Conservation (phyloP, 2,329 filamentous ascomycete genomes). For the Apiospora phragmitis region DNA sequence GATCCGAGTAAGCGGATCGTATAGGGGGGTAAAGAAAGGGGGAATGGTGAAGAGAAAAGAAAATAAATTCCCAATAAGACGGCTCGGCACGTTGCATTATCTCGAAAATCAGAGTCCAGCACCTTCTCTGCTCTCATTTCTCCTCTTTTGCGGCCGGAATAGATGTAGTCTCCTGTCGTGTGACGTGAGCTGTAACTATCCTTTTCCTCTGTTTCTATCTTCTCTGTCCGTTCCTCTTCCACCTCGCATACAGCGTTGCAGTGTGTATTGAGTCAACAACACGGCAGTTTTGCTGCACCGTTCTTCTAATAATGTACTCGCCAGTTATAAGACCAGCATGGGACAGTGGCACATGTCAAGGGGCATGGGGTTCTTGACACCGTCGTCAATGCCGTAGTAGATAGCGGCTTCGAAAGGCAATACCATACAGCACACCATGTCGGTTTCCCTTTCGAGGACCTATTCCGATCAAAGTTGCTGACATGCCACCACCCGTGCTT, state of each 20-base stretch:
- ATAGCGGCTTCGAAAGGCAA: background rate
- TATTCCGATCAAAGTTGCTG: background rate
- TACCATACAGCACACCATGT: background rate
- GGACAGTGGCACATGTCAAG: background rate
- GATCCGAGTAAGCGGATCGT: background rate
- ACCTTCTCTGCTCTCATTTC: too few species aligned
- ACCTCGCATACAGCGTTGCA: background rate
- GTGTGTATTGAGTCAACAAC: background rate
- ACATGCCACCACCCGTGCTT: background rate
- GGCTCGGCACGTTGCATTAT: slow-evolving; percentile 4
- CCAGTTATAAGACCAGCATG: background rate
- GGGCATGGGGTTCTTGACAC: background rate
- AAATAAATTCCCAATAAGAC: background rate
- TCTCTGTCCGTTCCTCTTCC: background rate
- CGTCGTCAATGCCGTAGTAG: background rate
- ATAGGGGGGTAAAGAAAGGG: background rate
- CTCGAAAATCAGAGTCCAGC: background rate
- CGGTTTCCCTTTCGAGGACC: background rate
- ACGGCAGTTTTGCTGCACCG: background rate
- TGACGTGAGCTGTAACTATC: background rate
- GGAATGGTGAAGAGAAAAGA: background rate
- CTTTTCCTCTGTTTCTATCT: too few species aligned
- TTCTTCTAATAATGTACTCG: background rate
- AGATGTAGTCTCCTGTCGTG: background rate
- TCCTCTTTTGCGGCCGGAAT: background rate